Evolutionary conservation across 352 stramenopile genomes (phyloP).

Genomic region (Phytophthora pinifolia): DNA sequence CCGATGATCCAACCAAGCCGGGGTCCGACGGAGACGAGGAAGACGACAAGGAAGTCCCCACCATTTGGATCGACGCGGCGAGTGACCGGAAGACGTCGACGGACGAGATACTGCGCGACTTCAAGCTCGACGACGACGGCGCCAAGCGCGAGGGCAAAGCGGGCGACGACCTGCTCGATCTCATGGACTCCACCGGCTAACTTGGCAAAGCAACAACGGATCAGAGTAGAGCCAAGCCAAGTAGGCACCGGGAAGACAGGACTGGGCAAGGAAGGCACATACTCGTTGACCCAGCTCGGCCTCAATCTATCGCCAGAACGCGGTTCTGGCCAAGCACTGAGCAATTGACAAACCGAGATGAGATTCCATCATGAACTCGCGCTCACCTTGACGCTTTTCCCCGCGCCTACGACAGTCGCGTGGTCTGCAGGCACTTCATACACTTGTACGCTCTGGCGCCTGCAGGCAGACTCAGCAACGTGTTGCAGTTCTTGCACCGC

Average conservation of each 20-base stretch:
- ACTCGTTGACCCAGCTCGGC: constrained; percentile 22
- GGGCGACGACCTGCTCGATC: constrained; percentile 80
- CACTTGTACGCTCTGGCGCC: constrained; percentile 88
- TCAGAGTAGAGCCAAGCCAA: background rate
- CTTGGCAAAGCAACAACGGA: background rate
- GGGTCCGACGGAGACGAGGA: constrained; percentile 47
- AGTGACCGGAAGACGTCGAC: constrained; percentile 68
- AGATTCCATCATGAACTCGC: constrained; percentile 2
- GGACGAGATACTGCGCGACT: constrained; percentile 52
- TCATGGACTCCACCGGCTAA: constrained; percentile 82
- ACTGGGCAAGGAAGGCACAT: background rate
- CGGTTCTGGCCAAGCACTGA: constrained; percentile 6
- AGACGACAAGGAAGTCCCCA: constrained; percentile 63
- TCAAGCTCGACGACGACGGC: constrained; percentile 58
- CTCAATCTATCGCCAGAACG: constrained; percentile 14
- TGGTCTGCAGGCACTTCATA: constrained; percentile 88
- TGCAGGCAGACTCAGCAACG: constrained; percentile 74
- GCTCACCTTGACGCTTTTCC: constrained; percentile 13
- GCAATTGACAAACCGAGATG: constrained; percentile 5
- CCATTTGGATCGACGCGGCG: constrained; percentile 79
- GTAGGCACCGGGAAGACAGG: too few relatives aligned
- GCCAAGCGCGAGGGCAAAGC: constrained; percentile 46
- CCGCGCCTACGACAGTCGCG: constrained; percentile 57
- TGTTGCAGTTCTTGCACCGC: constrained; percentile 87
- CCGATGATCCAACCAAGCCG: constrained; percentile 46